These are phyloP conservation scores for Neurospora intermedia DNA, from an alignment of 495 filamentous ascomycete species.

Conservation along the genomic window DNA sequence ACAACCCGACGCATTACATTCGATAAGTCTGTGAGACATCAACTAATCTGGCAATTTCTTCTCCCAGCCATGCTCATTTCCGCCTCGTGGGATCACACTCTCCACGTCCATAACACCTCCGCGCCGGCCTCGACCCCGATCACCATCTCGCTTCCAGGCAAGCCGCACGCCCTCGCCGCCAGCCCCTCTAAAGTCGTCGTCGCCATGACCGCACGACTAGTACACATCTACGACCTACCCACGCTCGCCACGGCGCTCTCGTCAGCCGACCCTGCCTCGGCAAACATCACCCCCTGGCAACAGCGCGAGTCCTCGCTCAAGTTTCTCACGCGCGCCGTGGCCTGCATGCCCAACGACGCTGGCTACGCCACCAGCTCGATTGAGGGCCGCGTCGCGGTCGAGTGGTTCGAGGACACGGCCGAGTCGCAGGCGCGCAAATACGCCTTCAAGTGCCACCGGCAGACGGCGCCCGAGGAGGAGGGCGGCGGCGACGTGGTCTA, in stretches of 20 bases:
- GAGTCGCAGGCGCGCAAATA: slow-evolving; percentile 87
- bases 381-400: slow-evolving; percentile 88
- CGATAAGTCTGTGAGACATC: neutral
- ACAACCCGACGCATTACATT: neutral
- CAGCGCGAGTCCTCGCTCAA: slow-evolving; percentile 83
- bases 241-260: slow-evolving; percentile 48
- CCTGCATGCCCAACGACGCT: slow-evolving; percentile 93
- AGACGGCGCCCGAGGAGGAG: slow-evolving; percentile 36
- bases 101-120: slow-evolving; percentile 65
- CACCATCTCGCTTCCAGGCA: slow-evolving; percentile 60
- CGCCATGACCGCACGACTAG: slow-evolving; percentile 83
- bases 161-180: slow-evolving; percentile 77
- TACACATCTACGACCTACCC: slow-evolving; percentile 87
- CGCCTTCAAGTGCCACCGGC: slow-evolving; percentile 96
- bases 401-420: slow-evolving; percentile 87
- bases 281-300: slow-evolving; percentile 68
- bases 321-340: slow-evolving; percentile 85
- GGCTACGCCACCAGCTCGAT: slow-evolving; percentile 85
- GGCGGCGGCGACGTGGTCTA: slow-evolving; percentile 80
- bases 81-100: slow-evolving; percentile 83
- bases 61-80: slow-evolving; percentile 58
- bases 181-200: slow-evolving; percentile 79
- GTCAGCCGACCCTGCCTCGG: slow-evolving; percentile 26
- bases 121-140: slow-evolving; percentile 34
- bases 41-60: slow-evolving; percentile 1